Evolutionary conservation across 2,329 filamentous ascomycete species (phyloP), one percentile per base, ranked within the genome.

Genomic region (Xylariaceae sp.): DNA sequence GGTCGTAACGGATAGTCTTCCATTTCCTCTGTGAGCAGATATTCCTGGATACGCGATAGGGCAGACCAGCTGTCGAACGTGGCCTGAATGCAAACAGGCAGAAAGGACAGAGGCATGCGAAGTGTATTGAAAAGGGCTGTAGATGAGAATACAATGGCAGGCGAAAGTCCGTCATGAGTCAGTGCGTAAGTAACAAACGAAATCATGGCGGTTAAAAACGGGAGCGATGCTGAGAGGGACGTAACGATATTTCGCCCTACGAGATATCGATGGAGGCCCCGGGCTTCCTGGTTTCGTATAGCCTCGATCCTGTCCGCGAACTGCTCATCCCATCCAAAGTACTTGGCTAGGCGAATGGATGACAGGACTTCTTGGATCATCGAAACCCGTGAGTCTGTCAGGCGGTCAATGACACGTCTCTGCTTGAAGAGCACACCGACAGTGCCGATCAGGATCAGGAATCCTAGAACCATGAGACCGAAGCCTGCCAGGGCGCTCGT

Each of bases 171-270:
- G 51, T 88, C 81, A 41, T 83, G 71, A 1, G 78, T 73, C 18
- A 80, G n/a, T 1, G 78, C 80, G 53, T 77, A 83, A 0, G 87
- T 89, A 63, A 95, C 88, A 63, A 96, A 96, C 0, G 89, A 79
- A 26, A 96, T 62, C 88, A 96, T 95, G 2, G 89, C 90, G 0
- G 90, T 88, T 54, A 96, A 95, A 39, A 93, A 84, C 3, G 91
- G 90, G 57, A 95, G 74, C 0, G 86, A 83, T 74, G 91, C 78
- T 50, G 85, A 85, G 34, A 90, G 71, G 13, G 86, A 83, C 62
- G 88, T 82, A 65, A 94, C 87, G 30, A 73, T 85, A 61, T 91
- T 91, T 51, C 87, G 78, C 48, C 91, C 85, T 2, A 84, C 79
- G 17, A 95, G 70, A 35, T 95, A 65, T 11, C 86, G 68, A 59